Evolutionary conservation across 2,329 filamentous ascomycete species (phyloP).

Genomic region (Trichoderma breve): DNA sequence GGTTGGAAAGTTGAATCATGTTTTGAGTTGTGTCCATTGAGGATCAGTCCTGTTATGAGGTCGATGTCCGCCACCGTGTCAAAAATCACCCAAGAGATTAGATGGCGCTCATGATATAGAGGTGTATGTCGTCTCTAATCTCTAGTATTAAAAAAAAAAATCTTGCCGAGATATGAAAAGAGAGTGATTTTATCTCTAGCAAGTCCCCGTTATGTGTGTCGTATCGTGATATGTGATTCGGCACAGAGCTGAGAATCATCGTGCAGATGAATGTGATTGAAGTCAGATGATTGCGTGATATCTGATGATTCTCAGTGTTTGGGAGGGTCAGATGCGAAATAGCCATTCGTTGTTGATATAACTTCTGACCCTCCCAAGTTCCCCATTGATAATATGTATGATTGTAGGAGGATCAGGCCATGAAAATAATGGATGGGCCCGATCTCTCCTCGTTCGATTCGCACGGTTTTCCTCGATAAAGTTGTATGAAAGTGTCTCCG

Average conservation of each 20-base stretch:
- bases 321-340: not conserved
- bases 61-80: not conserved
- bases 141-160: not conserved
- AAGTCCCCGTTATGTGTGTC: constrained; percentile 5
- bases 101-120: not conserved
- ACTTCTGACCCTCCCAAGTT: not conserved
- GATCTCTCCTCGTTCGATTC: not conserved
- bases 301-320: not conserved
- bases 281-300: not conserved
- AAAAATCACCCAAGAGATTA: not conserved
- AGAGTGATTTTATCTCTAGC: not conserved
- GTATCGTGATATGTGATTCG: not conserved
- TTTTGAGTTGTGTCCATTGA: not conserved
- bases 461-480: not conserved
- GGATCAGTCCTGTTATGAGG: not conserved
- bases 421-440: not conserved
- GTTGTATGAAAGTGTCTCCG: not conserved
- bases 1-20: not conserved
- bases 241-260: not conserved
- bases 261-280: not conserved
- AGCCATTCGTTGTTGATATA: not conserved
- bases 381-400: not conserved
- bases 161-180: not conserved
- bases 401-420: not conserved
- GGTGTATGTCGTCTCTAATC: not conserved